A percentile compares a stretch with the other conserved stretches of the same genome.
Evolutionary conservation across 1,139 yeast genomes (phyloP).

Genomic region (Candida labiduridarum): DNA sequence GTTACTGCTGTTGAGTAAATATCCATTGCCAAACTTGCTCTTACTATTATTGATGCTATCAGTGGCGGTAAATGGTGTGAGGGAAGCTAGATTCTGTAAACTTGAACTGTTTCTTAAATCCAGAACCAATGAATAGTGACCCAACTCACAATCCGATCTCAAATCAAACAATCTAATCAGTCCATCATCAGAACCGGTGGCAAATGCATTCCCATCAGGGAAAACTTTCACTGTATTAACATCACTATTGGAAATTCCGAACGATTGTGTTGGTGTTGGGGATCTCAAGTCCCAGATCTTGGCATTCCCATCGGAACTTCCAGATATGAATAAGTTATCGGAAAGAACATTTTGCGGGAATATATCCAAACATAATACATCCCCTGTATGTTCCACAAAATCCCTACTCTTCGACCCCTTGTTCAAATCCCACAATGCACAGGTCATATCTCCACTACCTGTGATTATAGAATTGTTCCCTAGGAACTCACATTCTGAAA

Average conservation of each 20-base stretch:
- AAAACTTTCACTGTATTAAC: slow-evolving; percentile 66
- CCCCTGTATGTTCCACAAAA: slow-evolving; percentile 79
- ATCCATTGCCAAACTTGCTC: slow-evolving; percentile 1
- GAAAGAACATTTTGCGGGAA: slow-evolving; percentile 23
- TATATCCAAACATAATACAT: slow-evolving; percentile 61
- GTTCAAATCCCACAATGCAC: slow-evolving; percentile 77
- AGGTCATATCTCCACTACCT: slow-evolving; percentile 82
- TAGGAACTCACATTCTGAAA: slow-evolving; percentile 73
- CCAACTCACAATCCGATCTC: slow-evolving; percentile 73
- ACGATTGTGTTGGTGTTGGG: slow-evolving; percentile 57
- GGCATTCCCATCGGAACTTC: slow-evolving; percentile 76
- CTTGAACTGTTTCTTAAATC: slow-evolving; percentile 9
- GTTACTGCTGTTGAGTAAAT: background rate
- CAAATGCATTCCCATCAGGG: slow-evolving; percentile 70
- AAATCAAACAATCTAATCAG: slow-evolving; percentile 71
- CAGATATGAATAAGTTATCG: slow-evolving; percentile 55
- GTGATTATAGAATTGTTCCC: slow-evolving; percentile 58
- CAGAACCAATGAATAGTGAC: slow-evolving; percentile 45
- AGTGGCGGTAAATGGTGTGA: background rate
- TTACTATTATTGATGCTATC: background rate
- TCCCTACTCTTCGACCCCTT: slow-evolving; percentile 58
- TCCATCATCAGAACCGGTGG: slow-evolving; percentile 82
- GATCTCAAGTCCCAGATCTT: slow-evolving; percentile 73
- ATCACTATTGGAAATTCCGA: slow-evolving; percentile 65
- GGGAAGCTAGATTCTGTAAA: slow-evolving; percentile 6